Conservation (phyloP, 371 early-diverging fungal genomes). For the Funneliformis caledonium region DNA sequence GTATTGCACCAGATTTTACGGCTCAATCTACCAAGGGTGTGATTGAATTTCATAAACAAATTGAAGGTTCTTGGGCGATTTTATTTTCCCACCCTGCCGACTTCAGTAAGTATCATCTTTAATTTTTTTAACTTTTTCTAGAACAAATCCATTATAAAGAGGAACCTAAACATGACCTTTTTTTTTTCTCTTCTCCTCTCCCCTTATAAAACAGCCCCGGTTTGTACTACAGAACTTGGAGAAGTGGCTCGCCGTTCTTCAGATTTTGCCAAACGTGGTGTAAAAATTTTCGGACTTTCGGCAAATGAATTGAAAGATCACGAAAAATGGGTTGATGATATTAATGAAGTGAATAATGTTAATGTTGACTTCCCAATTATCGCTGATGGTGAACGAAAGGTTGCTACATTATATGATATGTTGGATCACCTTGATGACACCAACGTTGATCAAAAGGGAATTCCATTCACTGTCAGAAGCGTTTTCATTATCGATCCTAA, state of each 20-base stretch:
- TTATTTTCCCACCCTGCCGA: constrained; percentile 96
- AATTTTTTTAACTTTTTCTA: neutral
- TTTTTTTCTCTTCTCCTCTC: neutral
- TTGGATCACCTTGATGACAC: constrained; percentile 90
- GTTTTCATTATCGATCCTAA: constrained; percentile 95
- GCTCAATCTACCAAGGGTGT: constrained; percentile 86
- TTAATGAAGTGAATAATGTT: constrained; percentile 84
- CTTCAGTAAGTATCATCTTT: constrained; percentile 68
- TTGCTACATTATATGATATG: constrained; percentile 93
- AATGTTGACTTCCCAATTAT: constrained; percentile 89
- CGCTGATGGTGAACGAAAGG: constrained; percentile 83
- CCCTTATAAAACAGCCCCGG: constrained; percentile 64
- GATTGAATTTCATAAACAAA: constrained; percentile 89
- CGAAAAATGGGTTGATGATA: constrained; percentile 87
- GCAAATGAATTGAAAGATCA: constrained; percentile 85
- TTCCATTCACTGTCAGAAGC: constrained; percentile 93
- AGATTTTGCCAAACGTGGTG: constrained; percentile 80
- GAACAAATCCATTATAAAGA: neutral
- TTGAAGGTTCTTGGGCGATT: constrained; percentile 86
- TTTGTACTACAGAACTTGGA: constrained; percentile 96
- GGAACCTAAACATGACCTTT: neutral
- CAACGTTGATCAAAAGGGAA: constrained; percentile 85
- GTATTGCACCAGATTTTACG: constrained; percentile 67
- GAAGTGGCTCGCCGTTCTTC: constrained; percentile 79
- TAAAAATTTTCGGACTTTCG: constrained; percentile 92